Evolutionary conservation across 495 filamentous ascomycete genomes (phyloP), one percentile per base, ranked within the genome.

Genomic region (Pyrenula massariospora): DNA sequence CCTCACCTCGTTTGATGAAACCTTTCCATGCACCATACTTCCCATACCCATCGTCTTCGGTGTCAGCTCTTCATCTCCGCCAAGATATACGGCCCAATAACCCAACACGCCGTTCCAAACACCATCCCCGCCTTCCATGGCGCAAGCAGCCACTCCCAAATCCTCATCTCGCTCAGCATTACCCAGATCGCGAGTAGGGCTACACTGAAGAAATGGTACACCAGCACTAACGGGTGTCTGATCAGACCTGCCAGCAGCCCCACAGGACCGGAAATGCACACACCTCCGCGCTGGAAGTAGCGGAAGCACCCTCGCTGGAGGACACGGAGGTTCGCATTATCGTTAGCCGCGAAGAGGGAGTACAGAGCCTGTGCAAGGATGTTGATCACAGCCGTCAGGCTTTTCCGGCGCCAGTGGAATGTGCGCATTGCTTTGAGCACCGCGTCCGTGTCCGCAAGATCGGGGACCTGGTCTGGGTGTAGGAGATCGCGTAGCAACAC

Each of bases 301-400:
- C 77, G 74, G 76, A 97, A 97, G 73, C 94, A 97, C 51, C 93
- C 93, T 53, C 77, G 81, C 73, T 96, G 90, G 25, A 97, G 84
- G 25, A 85, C 84, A 58, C 77, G 78, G 42, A 98, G 84, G 58
- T 89, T 77, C 48, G 72, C 61, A 68, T 91, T 68, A 84, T 81
- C 80, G 65, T 92, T 75, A 48, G 94, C 93, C 12, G 94, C 88
- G 69, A 98, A 98, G 1, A 97, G 78, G 22, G 74, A 70, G 70
- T 98, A 97, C 1, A 98, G 79, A 0, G 93, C 91, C 73, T 91
- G 86, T 0, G 94, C 91, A 1, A 98, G 83, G 57, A 96, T 95
- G 68, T 98, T 98, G 76, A 98, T 92, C 55, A 95, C 89, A 31
- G 82, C 81, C 0, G 89, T 87, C 12, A 89, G 75, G 47, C 73